Evolutionary conservation across 495 filamentous ascomycete genomes (phyloP), one percentile per base, ranked within the genome.

Genomic region (Neurospora tetraspora): DNA sequence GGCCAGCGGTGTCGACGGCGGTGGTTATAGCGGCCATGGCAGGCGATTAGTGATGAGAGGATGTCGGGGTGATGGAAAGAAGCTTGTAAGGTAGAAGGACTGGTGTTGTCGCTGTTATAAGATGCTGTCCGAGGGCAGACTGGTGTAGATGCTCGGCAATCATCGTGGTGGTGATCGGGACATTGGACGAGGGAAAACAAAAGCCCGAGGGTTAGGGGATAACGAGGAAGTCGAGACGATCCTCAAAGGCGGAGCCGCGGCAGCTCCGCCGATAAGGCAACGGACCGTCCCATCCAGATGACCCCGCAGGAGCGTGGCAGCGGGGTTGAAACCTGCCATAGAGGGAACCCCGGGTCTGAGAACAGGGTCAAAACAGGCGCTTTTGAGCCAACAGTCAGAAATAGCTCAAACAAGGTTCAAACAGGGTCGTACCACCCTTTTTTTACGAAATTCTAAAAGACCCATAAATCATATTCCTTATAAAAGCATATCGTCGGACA

Each of bases 11-110:
- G 53, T 61, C 53, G 53, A 61, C 12, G 53, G 23, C 53, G 23
- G 53, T 16, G 18, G 36, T 31, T 42, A 43, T 40, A 39, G 75
- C 73, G 4, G 69, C 79, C 79, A 80, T 80, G 70, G 47, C 43
- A 70, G 43, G 70, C 61, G 69, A 38, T 39, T 45, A 7, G 53
- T 36, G 40, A 9, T 45, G 9, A 4, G 9, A 20, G 3, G n/a
- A 10, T 43, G 18, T 4, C 4, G 42, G 0, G 42, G 8, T 45
- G 8, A 20, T 16, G 5, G 5, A n/a, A 9, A 43, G 7, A n/a
- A n/a, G 18, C 42, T n/a, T 43, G 42, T 43, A n/a, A 10, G 42
- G 18, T 9, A 43, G 18, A 43, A n/a, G 8, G 18, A n/a, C 9
- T 47, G n/a, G 10, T 53, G 20, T 12, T 53, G n/a, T 23, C 10